Evolutionary conservation across 140 eudicot genomes (phyloP), one percentile per base, ranked within the genome.

Genomic region (Senecio squalidus): DNA sequence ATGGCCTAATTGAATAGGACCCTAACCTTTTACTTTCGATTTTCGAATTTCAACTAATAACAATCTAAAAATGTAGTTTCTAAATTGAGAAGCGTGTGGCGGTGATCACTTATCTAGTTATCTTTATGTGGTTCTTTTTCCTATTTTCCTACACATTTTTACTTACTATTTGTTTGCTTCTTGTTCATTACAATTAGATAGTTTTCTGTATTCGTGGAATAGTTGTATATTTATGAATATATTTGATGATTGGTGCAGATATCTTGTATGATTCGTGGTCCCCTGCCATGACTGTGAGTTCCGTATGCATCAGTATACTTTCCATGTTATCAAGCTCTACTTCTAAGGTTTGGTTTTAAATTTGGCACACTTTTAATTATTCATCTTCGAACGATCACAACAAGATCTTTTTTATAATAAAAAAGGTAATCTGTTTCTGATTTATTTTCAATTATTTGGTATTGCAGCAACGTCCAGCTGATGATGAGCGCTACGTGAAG

Each of bases 401-500:
- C n/a, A n/a, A n/a, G n/a, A n/a, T n/a, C n/a, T n/a, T n/a, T n/a
- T n/a, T n/a, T n/a, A n/a, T n/a, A n/a, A n/a, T n/a, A n/a, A n/a
- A n/a, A n/a, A n/a, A n/a, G n/a, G n/a, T n/a, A n/a, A n/a, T n/a
- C n/a, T n/a, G n/a, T n/a, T n/a, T n/a, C n/a, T n/a, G n/a, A 0
- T 66, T 13, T 21, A 26, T 36, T 11, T 34, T 4, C 16, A 8
- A 24, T 9, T 7, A 43, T 55, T 11, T 15, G 21, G 26, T 61
- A 49, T 23, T 52, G 60, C 95, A 89, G 97, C 83, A 82, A 82
- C 94, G 86, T 0, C 97, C 97, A 1, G 81, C 86, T n/a, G 97
- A 89, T 40, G 89, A 89, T 58, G 97, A 85, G 58, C 89, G 97
- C 17, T 89, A 89, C 11, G 95, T 89, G 82, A 89, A 82, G 89